Conservation (phyloP, 495 filamentous ascomycete species). For the Xylaria nigripes region DNA sequence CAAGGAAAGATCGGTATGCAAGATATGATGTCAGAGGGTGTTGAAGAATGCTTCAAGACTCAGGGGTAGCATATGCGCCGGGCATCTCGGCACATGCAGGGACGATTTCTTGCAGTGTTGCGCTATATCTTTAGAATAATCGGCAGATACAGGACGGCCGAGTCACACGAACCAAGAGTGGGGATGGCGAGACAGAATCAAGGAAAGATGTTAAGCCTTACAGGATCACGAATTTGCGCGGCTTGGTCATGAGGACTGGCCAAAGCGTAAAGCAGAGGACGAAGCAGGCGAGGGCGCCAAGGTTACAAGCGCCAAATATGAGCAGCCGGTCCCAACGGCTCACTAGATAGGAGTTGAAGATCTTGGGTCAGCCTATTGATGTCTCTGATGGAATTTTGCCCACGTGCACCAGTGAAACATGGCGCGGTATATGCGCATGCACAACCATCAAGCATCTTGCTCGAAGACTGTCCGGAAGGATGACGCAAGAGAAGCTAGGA, state of each 20-base stretch:
- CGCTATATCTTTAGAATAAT: conserved; percentile 8
- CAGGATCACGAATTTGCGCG: conserved; percentile 93
- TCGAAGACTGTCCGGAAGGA: conserved; percentile 17
- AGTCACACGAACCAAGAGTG: conserved; percentile 5
- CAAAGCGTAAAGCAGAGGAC: conserved; percentile 84
- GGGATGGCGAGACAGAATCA: conserved; percentile 5
- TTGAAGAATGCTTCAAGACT: conserved; percentile 19
- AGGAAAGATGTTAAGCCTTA: conserved; percentile 50
- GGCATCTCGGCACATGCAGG: conserved; percentile 26
- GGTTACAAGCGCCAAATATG: conserved; percentile 84
- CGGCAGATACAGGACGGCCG: conserved; percentile 9
- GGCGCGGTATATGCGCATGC: conserved; percentile 34
- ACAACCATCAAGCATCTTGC: conserved; percentile 26
- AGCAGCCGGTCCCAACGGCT: conserved; percentile 94
- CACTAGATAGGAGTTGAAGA: conserved; percentile 49
- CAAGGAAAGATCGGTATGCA: neutral
- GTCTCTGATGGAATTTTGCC: conserved; percentile 18
- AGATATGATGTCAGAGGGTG: conserved; percentile 6
- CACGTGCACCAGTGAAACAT: conserved; percentile 34
- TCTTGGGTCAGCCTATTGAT: conserved; percentile 25
- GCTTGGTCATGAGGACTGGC: conserved; percentile 66
- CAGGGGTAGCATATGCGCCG: conserved; percentile 16
- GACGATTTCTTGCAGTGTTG: conserved; percentile 24
- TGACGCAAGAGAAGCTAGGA: conserved; percentile 7
- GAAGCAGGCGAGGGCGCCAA: conserved; percentile 86